Base-by-base conservation (phyloP, 208 protist species). In the Porcisia hertigi region DNA sequence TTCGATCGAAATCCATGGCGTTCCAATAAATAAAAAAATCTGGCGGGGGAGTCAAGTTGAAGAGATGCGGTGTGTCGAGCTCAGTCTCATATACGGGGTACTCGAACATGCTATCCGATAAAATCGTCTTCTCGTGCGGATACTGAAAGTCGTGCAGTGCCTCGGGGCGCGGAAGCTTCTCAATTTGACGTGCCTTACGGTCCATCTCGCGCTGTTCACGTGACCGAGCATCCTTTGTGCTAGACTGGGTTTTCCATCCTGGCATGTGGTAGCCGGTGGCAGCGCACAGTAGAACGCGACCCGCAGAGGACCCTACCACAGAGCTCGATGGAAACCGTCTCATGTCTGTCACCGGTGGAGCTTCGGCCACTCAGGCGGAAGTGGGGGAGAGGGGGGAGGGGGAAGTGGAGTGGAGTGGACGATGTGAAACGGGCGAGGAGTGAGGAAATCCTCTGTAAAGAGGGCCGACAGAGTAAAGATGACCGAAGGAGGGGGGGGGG, bases 1-100 rank as follows among this genome's bases (percentile, higher is more conserved):
- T 98, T 0, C 91, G 89, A 59, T 95, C 90, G 87, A 96, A 96
- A 62, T 97, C 88, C 0, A 74, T 52, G 4, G 81, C 88, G 78
- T 96, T 96, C 91, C 92, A 96, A 82, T 94, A 96, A 4, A 98
- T 59, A 65, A 96, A 97, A 70, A 98, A 98, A 76, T 96, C 83
- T 7, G 92, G 90, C 7, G 94, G 94, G 41, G 90, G 89, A 5
- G 87, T 89, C n/a, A 96, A 49, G 81, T 96, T 87, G 80, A 96
- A 98, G 54, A 97, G 87, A 55, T 91, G 79, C 54, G 92, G 94
- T 14, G 92, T 96, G 77, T 98, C 94, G 14, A 98, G 84, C 78
- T 95, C 91, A 52, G 93, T 93, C 75, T 93, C 94, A 81, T 94
- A 98, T 39, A 96, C 88, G 1, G 94, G 94, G 77, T 93, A 94